Evolutionary conservation across 1,139 yeast species (phyloP).

Genomic region (Hyphopichia khmerensis): DNA sequence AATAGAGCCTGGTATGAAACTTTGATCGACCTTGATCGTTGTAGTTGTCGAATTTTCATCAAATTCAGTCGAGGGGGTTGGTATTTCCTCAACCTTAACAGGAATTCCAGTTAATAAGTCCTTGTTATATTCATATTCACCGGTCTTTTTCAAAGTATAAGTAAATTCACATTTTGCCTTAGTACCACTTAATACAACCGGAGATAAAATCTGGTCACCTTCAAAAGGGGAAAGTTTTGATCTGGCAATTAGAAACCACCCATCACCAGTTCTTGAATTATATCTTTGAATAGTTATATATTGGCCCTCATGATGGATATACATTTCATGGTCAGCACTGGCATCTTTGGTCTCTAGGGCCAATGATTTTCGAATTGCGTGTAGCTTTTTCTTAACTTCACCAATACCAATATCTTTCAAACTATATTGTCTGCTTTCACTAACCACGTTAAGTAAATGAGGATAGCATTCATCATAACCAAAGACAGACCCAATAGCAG

Average conservation of each 20-base stretch:
- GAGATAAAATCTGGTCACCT: slow-evolving; percentile 54
- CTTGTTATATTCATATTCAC: slow-evolving; percentile 46
- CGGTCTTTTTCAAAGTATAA: slow-evolving; percentile 52
- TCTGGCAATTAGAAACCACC: slow-evolving; percentile 87
- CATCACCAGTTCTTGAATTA: slow-evolving; percentile 80
- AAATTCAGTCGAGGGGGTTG: slow-evolving; percentile 47
- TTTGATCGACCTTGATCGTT: slow-evolving; percentile 45
- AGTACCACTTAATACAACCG: slow-evolving; percentile 66
- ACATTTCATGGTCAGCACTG: slow-evolving; percentile 81
- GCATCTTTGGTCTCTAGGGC: slow-evolving; percentile 66
- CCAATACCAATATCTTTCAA: slow-evolving; percentile 67
- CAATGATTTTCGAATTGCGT: slow-evolving; percentile 56
- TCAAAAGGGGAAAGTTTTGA: slow-evolving; percentile 59
- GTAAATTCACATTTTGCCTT: slow-evolving; percentile 61
- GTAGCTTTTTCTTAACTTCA: slow-evolving; percentile 59
- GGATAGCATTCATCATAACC: slow-evolving; percentile 96
- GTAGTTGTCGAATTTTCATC: slow-evolving; percentile 40
- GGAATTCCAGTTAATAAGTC: slow-evolving; percentile 60
- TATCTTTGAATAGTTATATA: slow-evolving; percentile 87
- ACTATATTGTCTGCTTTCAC: slow-evolving; percentile 67
- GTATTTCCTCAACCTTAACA: slow-evolving; percentile 54
- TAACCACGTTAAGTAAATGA: slow-evolving; percentile 73
- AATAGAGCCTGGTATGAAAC: slow-evolving; percentile 87
- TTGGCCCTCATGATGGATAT: slow-evolving; percentile 91
- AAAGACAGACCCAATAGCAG: slow-evolving; percentile 92